Evolutionary conservation across 106 monocot genomes (phyloP), one percentile per base, ranked within the genome.

Genomic region (Cymbidium sinense): DNA sequence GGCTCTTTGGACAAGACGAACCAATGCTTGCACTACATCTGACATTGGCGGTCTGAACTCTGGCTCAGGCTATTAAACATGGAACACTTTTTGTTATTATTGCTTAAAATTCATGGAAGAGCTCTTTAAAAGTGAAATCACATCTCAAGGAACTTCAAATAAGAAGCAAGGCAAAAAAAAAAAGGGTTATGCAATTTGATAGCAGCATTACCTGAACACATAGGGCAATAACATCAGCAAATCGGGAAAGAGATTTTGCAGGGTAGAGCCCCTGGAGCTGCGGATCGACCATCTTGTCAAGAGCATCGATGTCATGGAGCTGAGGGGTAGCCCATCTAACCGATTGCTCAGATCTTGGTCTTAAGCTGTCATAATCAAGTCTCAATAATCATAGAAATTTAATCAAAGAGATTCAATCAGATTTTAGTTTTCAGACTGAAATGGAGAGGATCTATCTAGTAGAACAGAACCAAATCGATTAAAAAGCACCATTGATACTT

Each of bases 301-400:
- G 79, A 30, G 96, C 91, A 75, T 96, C 91, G 23, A 96, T 94
- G 84, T 96, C 96, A 80, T 94, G 96, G 43, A 96, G 91, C 77
- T 91, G 96, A 58, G 96, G 96, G 74, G 89, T 87, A 2, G 96
- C 93, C 96, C 96, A 96, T 62, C 86, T 83, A 75, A 96, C 96
- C 79, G 94, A 78, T 81, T 96, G 96, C 75, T 96, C 94, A 18
- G 86, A 85, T 79, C 96, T 79, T 61, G 86, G 82, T 75, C 88
- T 91, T 11, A 90, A 64, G 73, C 96, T 96, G 88, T 67, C 51
- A 50, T 10, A 43, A 62, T 21, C 64, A 79, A 15, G 28, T 70
- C 5, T 17, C 39, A 21, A 20, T 19, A 36, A 23, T 18, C 4
- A 18, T 27, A 67, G 34, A 15, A 76, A 50, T 27, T 64, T 64